These are phyloP conservation scores for Phytophthora cryptogea DNA, from an alignment of 352 stramenopile genomes.

Conservation along the genomic window DNA sequence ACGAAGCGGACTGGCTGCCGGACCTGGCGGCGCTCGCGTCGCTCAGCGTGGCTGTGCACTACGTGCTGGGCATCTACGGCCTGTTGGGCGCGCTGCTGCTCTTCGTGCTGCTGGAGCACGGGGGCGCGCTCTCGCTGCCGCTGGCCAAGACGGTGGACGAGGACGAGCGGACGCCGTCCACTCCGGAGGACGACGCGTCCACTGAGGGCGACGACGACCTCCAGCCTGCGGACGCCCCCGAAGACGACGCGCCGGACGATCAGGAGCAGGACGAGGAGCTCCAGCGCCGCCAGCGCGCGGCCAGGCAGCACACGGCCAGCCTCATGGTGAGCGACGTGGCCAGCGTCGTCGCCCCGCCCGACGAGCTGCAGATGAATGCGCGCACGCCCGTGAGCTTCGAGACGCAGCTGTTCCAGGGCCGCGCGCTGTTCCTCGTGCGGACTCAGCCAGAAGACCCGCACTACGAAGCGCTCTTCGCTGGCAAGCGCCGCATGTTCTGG, in stretches of 20 bases:
- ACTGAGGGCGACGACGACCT: conserved; percentile 29
- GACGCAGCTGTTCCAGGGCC: conserved; percentile 85
- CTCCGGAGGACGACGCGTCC: conserved; percentile 25
- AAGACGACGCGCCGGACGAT: conserved; percentile 5
- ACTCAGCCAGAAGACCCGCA: conserved; percentile 60
- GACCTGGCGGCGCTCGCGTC: conserved; percentile 64
- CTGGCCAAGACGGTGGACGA: not conserved
- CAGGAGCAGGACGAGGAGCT: conserved; percentile 5
- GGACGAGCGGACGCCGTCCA: conserved; percentile 21
- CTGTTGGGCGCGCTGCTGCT: conserved; percentile 46
- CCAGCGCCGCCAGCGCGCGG: conserved; percentile 10
- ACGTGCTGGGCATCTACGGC: conserved; percentile 60
- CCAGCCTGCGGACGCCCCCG: not conserved
- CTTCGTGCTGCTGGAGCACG: conserved; percentile 48
- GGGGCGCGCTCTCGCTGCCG: conserved; percentile 4
- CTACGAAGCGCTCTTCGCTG: conserved; percentile 61
- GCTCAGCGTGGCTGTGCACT: conserved; percentile 69
- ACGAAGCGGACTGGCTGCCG: conserved; percentile 47
- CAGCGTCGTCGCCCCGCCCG: conserved; percentile 6
- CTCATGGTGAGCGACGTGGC: conserved; percentile 52
- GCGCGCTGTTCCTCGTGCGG: conserved; percentile 83
- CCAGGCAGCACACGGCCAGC: conserved; percentile 13
- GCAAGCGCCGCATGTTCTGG: conserved; percentile 83
- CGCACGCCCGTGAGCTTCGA: conserved; percentile 72
- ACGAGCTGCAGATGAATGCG: conserved; percentile 59